phyloP scores from a whole-genome alignment of 2,329 filamentous ascomycete genomes.

The Daldinia sp. region DNA sequence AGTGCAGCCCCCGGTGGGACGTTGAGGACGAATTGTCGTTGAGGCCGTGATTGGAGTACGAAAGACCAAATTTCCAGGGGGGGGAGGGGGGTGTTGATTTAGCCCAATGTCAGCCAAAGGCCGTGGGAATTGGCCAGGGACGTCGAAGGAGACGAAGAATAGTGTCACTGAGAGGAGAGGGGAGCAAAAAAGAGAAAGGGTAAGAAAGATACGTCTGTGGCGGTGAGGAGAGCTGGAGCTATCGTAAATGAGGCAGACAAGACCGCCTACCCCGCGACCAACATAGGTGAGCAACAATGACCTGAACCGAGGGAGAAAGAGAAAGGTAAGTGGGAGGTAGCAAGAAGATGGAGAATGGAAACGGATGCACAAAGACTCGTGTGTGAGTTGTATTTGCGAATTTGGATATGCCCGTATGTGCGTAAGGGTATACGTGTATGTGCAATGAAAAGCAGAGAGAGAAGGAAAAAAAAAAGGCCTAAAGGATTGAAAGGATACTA shows the following conservation, averaged over 20 bases:
- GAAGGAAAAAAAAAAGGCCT: constrained; percentile 7
- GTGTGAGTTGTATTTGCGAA: constrained; percentile 27
- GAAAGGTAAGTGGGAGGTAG: neutral
- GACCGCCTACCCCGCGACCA: constrained; percentile 40
- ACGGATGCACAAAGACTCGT: constrained; percentile 32
- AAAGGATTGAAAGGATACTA: constrained; percentile 7
- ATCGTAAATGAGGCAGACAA: constrained; percentile 35
- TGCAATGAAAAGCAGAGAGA: constrained; percentile 9
- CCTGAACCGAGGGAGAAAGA: constrained; percentile 25
- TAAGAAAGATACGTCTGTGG: constrained; percentile 14
- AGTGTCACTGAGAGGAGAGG: neutral
- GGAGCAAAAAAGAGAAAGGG: neutral
- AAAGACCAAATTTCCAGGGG: constrained; percentile 6
- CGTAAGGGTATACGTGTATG: constrained; percentile 28
- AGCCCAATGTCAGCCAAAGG: constrained; percentile 10
- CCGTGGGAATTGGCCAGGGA: constrained; percentile 1
- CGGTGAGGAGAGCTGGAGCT: constrained; percentile 32
- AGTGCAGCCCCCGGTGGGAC: constrained; percentile 10
- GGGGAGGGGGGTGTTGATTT: neutral
- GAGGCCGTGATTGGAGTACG: constrained; percentile 13
- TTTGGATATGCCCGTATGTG: constrained; percentile 16
- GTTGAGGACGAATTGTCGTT: constrained; percentile 14
- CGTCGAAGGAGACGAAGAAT: constrained; percentile 1
- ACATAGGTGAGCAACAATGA: constrained; percentile 33
- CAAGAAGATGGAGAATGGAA: neutral